Evolutionary conservation across 345 rosid species (phyloP), one percentile per base, ranked within the genome.

Genomic region (Murraya paniculata): DNA sequence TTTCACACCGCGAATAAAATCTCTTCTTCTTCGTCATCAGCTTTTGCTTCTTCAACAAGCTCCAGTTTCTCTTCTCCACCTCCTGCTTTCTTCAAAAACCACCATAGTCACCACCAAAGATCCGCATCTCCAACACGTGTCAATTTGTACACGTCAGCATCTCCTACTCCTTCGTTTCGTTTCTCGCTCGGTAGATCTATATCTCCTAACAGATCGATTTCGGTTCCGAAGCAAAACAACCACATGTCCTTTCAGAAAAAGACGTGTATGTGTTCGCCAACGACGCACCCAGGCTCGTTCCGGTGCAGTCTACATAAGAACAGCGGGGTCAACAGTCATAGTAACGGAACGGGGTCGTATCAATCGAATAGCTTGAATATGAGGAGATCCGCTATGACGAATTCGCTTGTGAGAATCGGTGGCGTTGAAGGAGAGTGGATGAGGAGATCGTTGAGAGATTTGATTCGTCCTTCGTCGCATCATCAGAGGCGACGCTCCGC

Each of bases 351-450:
- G 0, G 77, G 2, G 1, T 73, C 92, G n/a, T 89, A 79, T 72
- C 82, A 89, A 4, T 79, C 95, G 0, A 86, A 87, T 48, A 71
- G 94, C 25, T 62, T 93, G 87, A 93, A 93, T 79, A 90, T 90
- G 95, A 87, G 90, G 72, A 74, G 98, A 71, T 95, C 98, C 6
- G 98, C 98, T 48, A 95, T 95, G 98, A 89, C 87, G 75, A 93
- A 95, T 77, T 93, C 97, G 19, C 78, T 94, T 6, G 98, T 94
- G 69, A 86, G 98, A 53, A 94, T 94, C 5, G 98, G 98, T n/a
- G 93, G 97, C 8, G 98, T 94, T 0, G 98, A 95, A 82, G 98
- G 98, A 8, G 98, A 95, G 71, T 91, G 91, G 91, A 90, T 95
- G 77, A 90, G 83, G 68, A 88, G 98, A 86, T 93, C 98, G 24